These are phyloP conservation scores for Ustilago sp. DNA, from an alignment of 1,284 basidiomycete species.

Conservation along the genomic window DNA sequence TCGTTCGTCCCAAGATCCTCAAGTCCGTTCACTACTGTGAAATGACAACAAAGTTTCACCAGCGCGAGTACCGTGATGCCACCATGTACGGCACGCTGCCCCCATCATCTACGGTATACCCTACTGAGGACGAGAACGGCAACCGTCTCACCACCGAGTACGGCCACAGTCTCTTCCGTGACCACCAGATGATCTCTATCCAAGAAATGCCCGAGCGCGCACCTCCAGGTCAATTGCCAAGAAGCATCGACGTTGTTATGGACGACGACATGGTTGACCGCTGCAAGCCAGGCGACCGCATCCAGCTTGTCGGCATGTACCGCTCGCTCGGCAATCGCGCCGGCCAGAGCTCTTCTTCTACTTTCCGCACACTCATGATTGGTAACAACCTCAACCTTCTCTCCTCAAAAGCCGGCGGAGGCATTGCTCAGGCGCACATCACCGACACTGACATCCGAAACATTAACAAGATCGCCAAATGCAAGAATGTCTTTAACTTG, in stretches of 20 bases:
- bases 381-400: conserved; percentile 97
- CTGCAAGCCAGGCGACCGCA: conserved; percentile 97
- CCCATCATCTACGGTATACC: conserved; percentile 72
- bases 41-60: conserved; percentile 84
- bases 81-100: conserved; percentile 82
- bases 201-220: conserved; percentile 99
- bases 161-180: conserved; percentile 90
- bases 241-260: conserved; percentile 93
- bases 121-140: conserved; percentile 90
- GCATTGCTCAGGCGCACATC: conserved; percentile 90
- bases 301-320: conserved; percentile 96
- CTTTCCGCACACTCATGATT: conserved; percentile 92
- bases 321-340: conserved; percentile 89
- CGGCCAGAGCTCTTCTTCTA: conserved; percentile 75
- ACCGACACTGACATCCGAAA: conserved; percentile 95
- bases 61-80: conserved; percentile 91
- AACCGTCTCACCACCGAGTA: conserved; percentile 90
- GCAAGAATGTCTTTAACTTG: conserved; percentile 83
- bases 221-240: conserved; percentile 93
- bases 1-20: conserved; percentile 98
- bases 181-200: conserved; percentile 96
- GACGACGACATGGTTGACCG: conserved; percentile 97
- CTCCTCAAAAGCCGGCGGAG: conserved; percentile 94
- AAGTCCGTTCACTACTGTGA: conserved; percentile 96
- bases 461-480: conserved; percentile 92